Percentiles rank a stretch among this genome's conserved stretches.
Conservation (phyloP, 2,329 filamentous ascomycete genomes). For the Scedosporium aurantiacum region DNA sequence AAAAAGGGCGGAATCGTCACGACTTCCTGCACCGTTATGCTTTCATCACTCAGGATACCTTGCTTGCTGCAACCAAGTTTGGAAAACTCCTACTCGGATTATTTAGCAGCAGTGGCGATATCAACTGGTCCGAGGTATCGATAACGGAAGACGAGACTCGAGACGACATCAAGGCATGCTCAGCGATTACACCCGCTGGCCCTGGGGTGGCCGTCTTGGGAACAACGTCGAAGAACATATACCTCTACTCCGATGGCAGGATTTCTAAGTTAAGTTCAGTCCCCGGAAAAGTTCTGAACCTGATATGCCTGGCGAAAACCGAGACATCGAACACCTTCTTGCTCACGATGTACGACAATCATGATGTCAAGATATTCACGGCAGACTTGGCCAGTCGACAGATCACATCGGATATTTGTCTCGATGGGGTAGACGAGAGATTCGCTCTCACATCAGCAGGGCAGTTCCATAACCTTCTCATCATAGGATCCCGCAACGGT, state of each 20-base stretch:
- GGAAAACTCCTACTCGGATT: constrained; percentile 45
- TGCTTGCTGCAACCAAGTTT: constrained; percentile 49
- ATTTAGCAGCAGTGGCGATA: constrained; percentile 15
- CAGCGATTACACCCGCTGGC: constrained; percentile 30
- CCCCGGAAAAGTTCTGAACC: constrained; percentile 38
- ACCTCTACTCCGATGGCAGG: constrained; percentile 25
- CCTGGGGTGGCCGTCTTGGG: constrained; percentile 34
- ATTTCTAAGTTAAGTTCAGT: constrained; percentile 26
- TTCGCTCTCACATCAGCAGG: constrained; percentile 39
- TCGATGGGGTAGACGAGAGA: constrained; percentile 31
- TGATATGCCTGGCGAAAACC: constrained; percentile 24
- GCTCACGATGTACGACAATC: constrained; percentile 33
- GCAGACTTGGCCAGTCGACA: constrained; percentile 21
- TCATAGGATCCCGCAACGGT: constrained; percentile 45
- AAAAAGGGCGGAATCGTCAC: constrained; percentile 5
- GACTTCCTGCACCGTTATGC: constrained; percentile 50
- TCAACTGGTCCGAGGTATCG: constrained; percentile 31
- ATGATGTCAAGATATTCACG: constrained; percentile 30
- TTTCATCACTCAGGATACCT: constrained; percentile 40
- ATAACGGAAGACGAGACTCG: constrained; percentile 20
- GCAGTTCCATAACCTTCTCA: constrained; percentile 27
- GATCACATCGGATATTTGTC: constrained; percentile 17
- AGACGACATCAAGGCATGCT: constrained; percentile 32
- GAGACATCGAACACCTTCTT: constrained; percentile 21
- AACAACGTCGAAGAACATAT: constrained; percentile 36